These are phyloP conservation scores for Lentinula lateritia DNA, from an alignment of 768 basidiomycete genomes.

Conservation along the genomic window DNA sequence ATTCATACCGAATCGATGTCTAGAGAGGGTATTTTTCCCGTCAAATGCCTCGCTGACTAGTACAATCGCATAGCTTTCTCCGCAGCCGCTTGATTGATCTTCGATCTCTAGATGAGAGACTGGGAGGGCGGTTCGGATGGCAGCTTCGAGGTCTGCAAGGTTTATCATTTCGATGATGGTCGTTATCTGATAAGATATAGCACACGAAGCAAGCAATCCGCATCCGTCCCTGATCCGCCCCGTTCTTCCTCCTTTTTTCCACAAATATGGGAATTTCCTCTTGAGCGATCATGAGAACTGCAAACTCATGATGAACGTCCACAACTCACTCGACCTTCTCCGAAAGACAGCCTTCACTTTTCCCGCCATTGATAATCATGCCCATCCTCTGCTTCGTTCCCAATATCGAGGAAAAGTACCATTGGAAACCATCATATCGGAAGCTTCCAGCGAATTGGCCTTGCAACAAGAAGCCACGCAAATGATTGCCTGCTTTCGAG, in stretches of 20 bases:
- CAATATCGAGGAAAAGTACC: slow-evolving; percentile 40
- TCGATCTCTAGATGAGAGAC: slow-evolving; percentile 67
- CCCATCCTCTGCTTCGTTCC: slow-evolving; percentile 59
- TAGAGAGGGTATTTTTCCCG: slow-evolving; percentile 73
- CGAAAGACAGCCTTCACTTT: slow-evolving; percentile 16
- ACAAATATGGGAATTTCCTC: slow-evolving; percentile 27
- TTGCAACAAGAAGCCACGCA: slow-evolving; percentile 43
- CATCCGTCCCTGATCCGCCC: too few relatives aligned
- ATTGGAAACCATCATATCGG: slow-evolving; percentile 63
- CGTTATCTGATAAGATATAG: slow-evolving; percentile 5
- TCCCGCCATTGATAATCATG: slow-evolving; percentile 76
- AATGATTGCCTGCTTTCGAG: slow-evolving; percentile 57
- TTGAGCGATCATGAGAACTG: slow-evolving; percentile 80
- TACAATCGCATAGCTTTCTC: slow-evolving; percentile 68
- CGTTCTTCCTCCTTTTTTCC: neutral
- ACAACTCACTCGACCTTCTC: slow-evolving; percentile 3
- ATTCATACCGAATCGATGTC: slow-evolving; percentile 58
- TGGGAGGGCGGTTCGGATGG: slow-evolving; percentile 3
- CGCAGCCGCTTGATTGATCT: slow-evolving; percentile 78
- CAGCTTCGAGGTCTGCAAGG: slow-evolving; percentile 1
- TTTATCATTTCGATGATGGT: neutral
- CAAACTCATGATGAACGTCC: slow-evolving; percentile 31
- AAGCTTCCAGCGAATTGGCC: slow-evolving; percentile 47
- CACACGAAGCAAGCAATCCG: neutral
- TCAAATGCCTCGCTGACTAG: slow-evolving; percentile 80